Evolutionary conservation across 2,329 filamentous ascomycete genomes (phyloP).

Genomic region (Penicillium capsulatum): DNA sequence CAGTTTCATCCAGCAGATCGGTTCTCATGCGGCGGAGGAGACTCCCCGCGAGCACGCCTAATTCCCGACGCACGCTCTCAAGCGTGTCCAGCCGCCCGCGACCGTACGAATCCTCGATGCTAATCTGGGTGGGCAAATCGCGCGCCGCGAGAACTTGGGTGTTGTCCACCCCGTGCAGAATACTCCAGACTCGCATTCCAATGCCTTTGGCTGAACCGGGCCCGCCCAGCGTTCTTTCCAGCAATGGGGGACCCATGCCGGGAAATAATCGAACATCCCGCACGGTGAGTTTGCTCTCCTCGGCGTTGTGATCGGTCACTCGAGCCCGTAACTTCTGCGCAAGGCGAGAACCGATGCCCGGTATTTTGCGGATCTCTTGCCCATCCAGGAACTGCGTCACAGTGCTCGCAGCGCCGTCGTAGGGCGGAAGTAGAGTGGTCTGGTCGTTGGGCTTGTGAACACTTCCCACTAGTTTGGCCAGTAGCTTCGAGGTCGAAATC

Average conservation of each 20-base stretch:
- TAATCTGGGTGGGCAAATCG: conserved; percentile 78
- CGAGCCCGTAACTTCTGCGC: conserved; percentile 63
- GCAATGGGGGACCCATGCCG: conserved; percentile 57
- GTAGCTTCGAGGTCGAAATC: conserved; percentile 78
- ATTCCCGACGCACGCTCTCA: conserved; percentile 61
- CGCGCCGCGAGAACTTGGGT: conserved; percentile 67
- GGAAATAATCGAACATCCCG: conserved; percentile 60
- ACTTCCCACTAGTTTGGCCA: conserved; percentile 80
- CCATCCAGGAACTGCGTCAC: conserved; percentile 67
- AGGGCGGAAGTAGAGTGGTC: conserved; percentile 72
- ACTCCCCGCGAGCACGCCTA: conserved; percentile 64
- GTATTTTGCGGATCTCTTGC: conserved; percentile 73
- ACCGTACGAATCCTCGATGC: conserved; percentile 88
- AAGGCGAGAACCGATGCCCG: conserved; percentile 80
- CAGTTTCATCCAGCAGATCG: conserved; percentile 62
- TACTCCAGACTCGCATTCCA: conserved; percentile 67
- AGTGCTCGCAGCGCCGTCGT: conserved; percentile 44
- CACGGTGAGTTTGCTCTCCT: conserved; percentile 59
- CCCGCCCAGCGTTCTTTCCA: conserved; percentile 67
- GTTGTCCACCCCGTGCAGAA: conserved; percentile 77
- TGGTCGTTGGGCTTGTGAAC: conserved; percentile 83
- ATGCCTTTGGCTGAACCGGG: conserved; percentile 68
- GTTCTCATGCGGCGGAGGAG: conserved; percentile 72
- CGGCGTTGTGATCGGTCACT: conserved; percentile 47
- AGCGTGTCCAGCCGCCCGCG: conserved; percentile 63